Evolutionary conservation across 805 yeast species (phyloP).

Genomic region (Ogataea salicorniae): DNA sequence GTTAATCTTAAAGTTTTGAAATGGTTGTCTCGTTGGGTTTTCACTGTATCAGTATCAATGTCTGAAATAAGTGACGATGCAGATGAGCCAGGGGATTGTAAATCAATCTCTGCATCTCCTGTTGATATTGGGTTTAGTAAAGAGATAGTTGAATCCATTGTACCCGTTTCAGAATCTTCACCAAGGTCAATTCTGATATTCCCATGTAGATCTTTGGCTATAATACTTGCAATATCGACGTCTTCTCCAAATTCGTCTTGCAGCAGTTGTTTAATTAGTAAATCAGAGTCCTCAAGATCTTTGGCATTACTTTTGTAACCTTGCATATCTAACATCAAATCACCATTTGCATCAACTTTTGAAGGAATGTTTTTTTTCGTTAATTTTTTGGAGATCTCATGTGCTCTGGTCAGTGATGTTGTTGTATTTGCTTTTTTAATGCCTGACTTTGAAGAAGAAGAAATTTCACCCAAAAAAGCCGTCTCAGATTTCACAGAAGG

Average conservation of each 20-base stretch:
- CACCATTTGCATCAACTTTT: slow-evolving; percentile 83
- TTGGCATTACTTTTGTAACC: slow-evolving; percentile 88
- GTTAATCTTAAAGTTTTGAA: slow-evolving; percentile 89
- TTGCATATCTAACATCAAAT: slow-evolving; percentile 85
- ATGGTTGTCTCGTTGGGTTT: slow-evolving; percentile 32
- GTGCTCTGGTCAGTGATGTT: slow-evolving; percentile 46
- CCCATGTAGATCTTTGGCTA: slow-evolving; percentile 61
- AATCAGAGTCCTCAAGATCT: slow-evolving; percentile 72
- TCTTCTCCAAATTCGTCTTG: slow-evolving; percentile 67
- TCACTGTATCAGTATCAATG: slow-evolving; percentile 19
- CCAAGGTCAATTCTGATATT: slow-evolving; percentile 47
- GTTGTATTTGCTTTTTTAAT: slow-evolving; percentile 9
- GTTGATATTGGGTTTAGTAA: background rate
- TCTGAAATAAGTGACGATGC: slow-evolving; percentile 24
- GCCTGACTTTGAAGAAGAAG: slow-evolving; percentile 25
- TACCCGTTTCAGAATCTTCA: slow-evolving; percentile 14
- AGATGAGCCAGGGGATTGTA: slow-evolving; percentile 18
- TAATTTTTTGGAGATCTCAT: slow-evolving; percentile 58
- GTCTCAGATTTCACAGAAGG: slow-evolving; percentile 10
- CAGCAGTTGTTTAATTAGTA: slow-evolving; percentile 64
- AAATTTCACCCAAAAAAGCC: slow-evolving; percentile 29
- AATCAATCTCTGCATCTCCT: background rate
- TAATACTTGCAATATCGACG: slow-evolving; percentile 39
- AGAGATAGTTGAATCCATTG: slow-evolving; percentile 9
- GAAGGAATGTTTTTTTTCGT: slow-evolving; percentile 78